phyloP scores from a whole-genome alignment of 2,329 filamentous ascomycete genomes.

The Calonectria henricotiae region DNA sequence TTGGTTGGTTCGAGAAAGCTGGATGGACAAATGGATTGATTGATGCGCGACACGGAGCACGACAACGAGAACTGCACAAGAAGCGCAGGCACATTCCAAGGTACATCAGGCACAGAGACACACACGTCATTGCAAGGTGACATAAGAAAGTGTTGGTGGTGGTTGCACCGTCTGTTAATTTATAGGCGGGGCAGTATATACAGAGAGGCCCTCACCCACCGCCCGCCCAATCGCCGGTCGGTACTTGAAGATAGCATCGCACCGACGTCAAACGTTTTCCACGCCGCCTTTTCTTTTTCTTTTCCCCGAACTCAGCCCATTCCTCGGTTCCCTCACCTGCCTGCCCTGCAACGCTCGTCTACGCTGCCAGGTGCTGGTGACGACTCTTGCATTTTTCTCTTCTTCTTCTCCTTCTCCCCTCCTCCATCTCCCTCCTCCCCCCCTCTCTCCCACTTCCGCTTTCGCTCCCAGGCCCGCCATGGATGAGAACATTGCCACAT shows the following conservation, averaged over 20 bases:
- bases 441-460: conserved; percentile 11
- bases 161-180: conserved; percentile 16
- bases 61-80: not conserved
- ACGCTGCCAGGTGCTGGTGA: conserved; percentile 29
- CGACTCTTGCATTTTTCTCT: not conserved
- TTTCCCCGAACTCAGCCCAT: not conserved
- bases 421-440: not conserved
- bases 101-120: no score
- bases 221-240: conserved; percentile 22
- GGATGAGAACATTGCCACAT: conserved; percentile 83
- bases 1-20: conserved; percentile 2
- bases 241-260: conserved; percentile 28
- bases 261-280: conserved; percentile 26
- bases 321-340: not conserved
- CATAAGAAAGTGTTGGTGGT: conserved; percentile 3
- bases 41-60: not conserved
- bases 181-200: conserved; percentile 31
- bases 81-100: not conserved
- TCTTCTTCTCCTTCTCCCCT: not conserved
- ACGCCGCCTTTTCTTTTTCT: conserved; percentile 26
- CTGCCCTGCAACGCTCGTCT: conserved; percentile 1
- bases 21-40: not conserved
- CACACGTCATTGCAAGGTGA: conserved; percentile 3
- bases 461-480: conserved; percentile 60
- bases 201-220: conserved; percentile 32